Evolutionary conservation across 1,284 basidiomycete species (phyloP).

Genomic region (Tetrapyrgos nigripes): DNA sequence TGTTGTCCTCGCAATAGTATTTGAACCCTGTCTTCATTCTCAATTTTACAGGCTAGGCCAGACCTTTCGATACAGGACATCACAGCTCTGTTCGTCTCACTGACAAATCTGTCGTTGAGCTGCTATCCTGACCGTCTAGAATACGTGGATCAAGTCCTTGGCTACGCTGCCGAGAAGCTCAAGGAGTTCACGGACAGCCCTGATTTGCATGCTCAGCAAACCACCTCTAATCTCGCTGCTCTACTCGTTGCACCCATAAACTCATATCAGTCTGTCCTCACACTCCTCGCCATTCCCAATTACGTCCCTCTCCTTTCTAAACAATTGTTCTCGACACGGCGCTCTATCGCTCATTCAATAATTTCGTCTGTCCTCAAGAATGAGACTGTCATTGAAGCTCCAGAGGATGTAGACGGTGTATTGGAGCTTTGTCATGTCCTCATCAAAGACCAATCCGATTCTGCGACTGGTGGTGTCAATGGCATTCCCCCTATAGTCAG

Average conservation of each 20-base stretch:
- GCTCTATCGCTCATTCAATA: slow-evolving; percentile 90
- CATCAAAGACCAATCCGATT: slow-evolving; percentile 87
- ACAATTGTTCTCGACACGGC: slow-evolving; percentile 88
- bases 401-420: slow-evolving; percentile 91
- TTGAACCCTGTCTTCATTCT: too few species aligned
- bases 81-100: slow-evolving; percentile 91
- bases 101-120: slow-evolving; percentile 91
- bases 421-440: slow-evolving; percentile 90
- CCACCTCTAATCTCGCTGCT: slow-evolving; percentile 87
- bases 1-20: slow-evolving; percentile 18
- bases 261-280: slow-evolving; percentile 93
- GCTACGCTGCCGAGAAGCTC: slow-evolving; percentile 86
- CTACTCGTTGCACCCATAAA: slow-evolving; percentile 92
- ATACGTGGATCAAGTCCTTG: slow-evolving; percentile 94
- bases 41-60: slow-evolving; percentile 84
- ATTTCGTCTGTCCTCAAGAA: slow-evolving; percentile 94
- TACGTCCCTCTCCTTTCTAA: slow-evolving; percentile 83
- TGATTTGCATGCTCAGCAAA: slow-evolving; percentile 87
- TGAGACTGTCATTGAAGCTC: slow-evolving; percentile 89
- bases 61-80: slow-evolving; percentile 96
- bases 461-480: slow-evolving; percentile 31
- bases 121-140: slow-evolving; percentile 95
- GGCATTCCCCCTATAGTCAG: slow-evolving; percentile 44
- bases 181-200: slow-evolving; percentile 86
- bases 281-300: slow-evolving; percentile 89